Conservation (phyloP, 257 asterid species). For the Fraxinus quadrangulata region DNA sequence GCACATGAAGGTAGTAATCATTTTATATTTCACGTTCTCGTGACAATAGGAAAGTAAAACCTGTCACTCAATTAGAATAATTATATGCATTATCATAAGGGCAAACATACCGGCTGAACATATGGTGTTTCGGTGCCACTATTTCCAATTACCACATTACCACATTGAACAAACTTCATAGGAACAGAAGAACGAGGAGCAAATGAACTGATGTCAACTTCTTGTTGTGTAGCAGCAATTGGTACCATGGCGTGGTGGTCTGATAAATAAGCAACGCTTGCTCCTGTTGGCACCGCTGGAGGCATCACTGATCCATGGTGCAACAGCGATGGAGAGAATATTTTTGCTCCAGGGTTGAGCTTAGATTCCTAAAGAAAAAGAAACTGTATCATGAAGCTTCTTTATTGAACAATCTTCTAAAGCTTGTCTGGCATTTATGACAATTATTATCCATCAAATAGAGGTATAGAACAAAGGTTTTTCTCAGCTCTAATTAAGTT, state of each 20-base stretch:
- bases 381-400: slow-evolving; percentile 22
- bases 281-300: slow-evolving; percentile 49
- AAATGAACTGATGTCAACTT: slow-evolving; percentile 46
- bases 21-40: slow-evolving; percentile 1
- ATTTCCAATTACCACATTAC: slow-evolving; percentile 42
- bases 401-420: slow-evolving; percentile 12
- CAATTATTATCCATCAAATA: slow-evolving; percentile 10
- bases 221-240: slow-evolving; percentile 50
- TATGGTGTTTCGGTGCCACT: slow-evolving; percentile 52
- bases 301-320: slow-evolving; percentile 54
- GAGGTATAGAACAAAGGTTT: not conserved
- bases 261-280: slow-evolving; percentile 44
- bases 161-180: slow-evolving; percentile 51
- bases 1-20: not conserved
- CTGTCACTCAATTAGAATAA: not conserved
- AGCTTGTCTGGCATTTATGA: not conserved
- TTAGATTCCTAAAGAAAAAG: slow-evolving; percentile 44
- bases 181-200: slow-evolving; percentile 50
- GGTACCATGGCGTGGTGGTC: slow-evolving; percentile 43
- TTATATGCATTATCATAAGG: not conserved
- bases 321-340: slow-evolving; percentile 65
- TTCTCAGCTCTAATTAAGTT: not conserved
- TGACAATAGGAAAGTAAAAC: slow-evolving; percentile 29
- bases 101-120: slow-evolving; percentile 62
- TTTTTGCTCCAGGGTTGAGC: slow-evolving; percentile 90